Conservation (phyloP, 768 basidiomycete species). For the Trametes cubensis region DNA sequence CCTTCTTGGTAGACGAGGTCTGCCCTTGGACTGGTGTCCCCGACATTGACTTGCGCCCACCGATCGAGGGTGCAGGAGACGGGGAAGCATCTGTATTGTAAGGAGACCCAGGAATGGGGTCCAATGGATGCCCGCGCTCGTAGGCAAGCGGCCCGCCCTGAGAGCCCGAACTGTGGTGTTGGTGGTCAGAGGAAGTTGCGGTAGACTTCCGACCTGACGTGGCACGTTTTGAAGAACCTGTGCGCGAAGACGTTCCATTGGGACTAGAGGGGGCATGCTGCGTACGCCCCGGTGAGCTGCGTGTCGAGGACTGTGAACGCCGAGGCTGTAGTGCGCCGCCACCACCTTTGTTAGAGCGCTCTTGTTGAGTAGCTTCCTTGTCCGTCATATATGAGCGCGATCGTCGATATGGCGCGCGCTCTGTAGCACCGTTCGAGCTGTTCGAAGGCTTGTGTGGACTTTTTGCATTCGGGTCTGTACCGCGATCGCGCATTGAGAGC, state of each 20-base stretch:
- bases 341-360: constrained; percentile 6
- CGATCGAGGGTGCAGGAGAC: constrained; percentile 41
- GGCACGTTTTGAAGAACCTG: constrained; percentile 11
- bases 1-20: constrained; percentile 25
- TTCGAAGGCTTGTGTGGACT: constrained; percentile 12
- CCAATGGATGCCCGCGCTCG: constrained; percentile 34
- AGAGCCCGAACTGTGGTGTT: constrained; percentile 16
- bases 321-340: constrained; percentile 17
- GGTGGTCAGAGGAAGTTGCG: constrained; percentile 21
- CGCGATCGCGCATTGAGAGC: constrained; percentile 45
- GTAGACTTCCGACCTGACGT: constrained; percentile 18
- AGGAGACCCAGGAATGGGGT: constrained; percentile 55
- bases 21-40: constrained; percentile 37
- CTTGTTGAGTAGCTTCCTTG: constrained; percentile 13
- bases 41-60: constrained; percentile 44
- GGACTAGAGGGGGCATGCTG: constrained; percentile 13
- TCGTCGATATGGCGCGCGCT: constrained; percentile 28
- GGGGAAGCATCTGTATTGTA: constrained; percentile 64
- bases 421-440: background rate
- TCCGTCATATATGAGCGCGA: constrained; percentile 30
- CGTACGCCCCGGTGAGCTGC: constrained; percentile 24
- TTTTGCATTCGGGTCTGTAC: constrained; percentile 3
- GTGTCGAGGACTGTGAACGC: constrained; percentile 33
- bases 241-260: constrained; percentile 8
- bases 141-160: constrained; percentile 29